These are phyloP conservation scores for Fusarium nodosum DNA, from an alignment of 2,329 filamentous ascomycete genomes.

Conservation along the genomic window DNA sequence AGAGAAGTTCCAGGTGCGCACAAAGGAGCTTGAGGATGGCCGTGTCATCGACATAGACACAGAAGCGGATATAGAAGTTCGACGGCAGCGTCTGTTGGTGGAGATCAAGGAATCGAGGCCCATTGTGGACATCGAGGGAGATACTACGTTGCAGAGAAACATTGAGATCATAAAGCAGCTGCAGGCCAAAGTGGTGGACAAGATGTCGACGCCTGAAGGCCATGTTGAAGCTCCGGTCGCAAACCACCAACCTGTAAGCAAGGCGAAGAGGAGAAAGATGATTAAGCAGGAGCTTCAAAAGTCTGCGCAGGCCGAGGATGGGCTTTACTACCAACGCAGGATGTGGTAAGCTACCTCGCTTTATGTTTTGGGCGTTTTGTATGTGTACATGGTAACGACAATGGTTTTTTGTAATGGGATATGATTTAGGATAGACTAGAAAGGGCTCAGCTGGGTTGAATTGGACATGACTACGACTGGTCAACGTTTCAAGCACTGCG, in stretches of 20 bases:
- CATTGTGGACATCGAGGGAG: slow-evolving; percentile 38
- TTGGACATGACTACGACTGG: background rate
- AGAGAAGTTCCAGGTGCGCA: slow-evolving; percentile 62
- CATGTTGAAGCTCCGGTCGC: slow-evolving; percentile 56
- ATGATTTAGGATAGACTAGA: slow-evolving; percentile 12
- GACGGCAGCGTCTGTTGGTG: slow-evolving; percentile 50
- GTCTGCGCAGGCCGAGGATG: slow-evolving; percentile 61
- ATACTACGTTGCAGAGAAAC: slow-evolving; percentile 45
- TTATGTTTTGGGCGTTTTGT: background rate
- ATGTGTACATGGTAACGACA: slow-evolving; percentile 32
- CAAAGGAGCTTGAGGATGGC: slow-evolving; percentile 63
- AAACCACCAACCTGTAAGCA: slow-evolving; percentile 63
- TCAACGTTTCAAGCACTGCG: background rate
- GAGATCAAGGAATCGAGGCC: slow-evolving; percentile 55
- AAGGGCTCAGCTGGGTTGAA: background rate
- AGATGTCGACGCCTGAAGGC: slow-evolving; percentile 52
- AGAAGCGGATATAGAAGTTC: slow-evolving; percentile 51
- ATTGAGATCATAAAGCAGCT: slow-evolving; percentile 53
- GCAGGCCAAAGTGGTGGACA: slow-evolving; percentile 51
- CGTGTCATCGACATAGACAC: slow-evolving; percentile 58
- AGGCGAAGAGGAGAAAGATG: slow-evolving; percentile 66
- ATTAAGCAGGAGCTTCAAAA: slow-evolving; percentile 71
- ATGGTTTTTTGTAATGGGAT: slow-evolving; percentile 1
- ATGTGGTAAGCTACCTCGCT: slow-evolving; percentile 59
- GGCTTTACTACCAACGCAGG: slow-evolving; percentile 67